phyloP scores from a whole-genome alignment of 371 early-diverging fungal species.

The Apophysomyces variabilis region DNA sequence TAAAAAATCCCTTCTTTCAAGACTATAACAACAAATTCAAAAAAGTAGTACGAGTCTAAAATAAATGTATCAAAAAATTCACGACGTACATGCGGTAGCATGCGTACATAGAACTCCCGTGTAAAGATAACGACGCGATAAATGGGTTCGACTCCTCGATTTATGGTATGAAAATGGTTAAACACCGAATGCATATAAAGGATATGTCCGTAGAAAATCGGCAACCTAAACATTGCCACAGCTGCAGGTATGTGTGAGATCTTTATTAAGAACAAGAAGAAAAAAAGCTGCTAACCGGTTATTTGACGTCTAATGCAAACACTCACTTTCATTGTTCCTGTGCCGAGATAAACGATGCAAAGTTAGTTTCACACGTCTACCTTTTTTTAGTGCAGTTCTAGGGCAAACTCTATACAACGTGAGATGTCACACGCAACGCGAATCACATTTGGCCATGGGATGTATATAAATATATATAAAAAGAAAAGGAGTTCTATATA shows the following conservation, averaged over 20 bases:
- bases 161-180: background rate
- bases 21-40: background rate
- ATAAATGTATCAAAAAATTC: background rate
- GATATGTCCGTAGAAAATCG: background rate
- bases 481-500: background rate
- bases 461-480: background rate
- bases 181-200: background rate
- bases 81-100: too few species aligned
- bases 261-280: conserved; percentile 2
- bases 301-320: background rate
- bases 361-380: background rate
- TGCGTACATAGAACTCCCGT: background rate
- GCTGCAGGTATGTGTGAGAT: background rate
- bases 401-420: background rate
- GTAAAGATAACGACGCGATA: too few species aligned
- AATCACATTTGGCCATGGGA: background rate
- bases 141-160: background rate
- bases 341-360: background rate
- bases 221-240: background rate
- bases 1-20: background rate
- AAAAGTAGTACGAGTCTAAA: background rate
- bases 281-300: background rate
- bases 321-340: conserved; percentile 5
- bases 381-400: background rate
- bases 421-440: background rate